phyloP scores from a whole-genome alignment of 306 rosid genomes.

The Glycine soja region DNA sequence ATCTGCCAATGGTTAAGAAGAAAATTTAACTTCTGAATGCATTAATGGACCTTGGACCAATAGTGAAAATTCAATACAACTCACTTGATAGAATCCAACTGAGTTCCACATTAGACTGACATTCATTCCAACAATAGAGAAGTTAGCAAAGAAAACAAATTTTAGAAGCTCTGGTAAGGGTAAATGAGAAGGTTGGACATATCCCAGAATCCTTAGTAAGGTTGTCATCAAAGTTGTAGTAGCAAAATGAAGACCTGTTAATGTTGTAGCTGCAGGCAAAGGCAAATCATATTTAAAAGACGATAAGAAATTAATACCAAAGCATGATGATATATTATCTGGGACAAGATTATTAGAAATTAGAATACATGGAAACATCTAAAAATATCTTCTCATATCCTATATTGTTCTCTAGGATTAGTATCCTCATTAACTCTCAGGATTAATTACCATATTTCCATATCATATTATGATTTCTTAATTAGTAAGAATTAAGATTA shows the following conservation, averaged over 20 bases:
- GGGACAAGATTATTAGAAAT: conserved; percentile 8
- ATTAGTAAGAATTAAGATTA: not conserved
- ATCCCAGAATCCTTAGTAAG: conserved; percentile 74
- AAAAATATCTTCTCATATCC: not conserved
- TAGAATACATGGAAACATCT: not conserved
- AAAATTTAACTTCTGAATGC: conserved; percentile 44
- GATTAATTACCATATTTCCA: not conserved
- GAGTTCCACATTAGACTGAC: conserved; percentile 97
- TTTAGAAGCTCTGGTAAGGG: conserved; percentile 82
- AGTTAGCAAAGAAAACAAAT: conserved; percentile 86
- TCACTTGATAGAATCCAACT: conserved; percentile 95
- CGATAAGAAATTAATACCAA: not conserved
- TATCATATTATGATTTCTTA: not conserved
- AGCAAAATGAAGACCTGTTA: conserved; percentile 85
- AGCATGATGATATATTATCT: not conserved
- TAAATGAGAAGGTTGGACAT: conserved; percentile 78
- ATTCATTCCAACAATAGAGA: conserved; percentile 93
- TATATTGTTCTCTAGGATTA: not conserved
- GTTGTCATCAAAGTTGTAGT: conserved; percentile 79
- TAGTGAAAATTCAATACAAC: conserved; percentile 41
- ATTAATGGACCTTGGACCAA: conserved; percentile 34
- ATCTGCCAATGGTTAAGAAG: conserved; percentile 59
- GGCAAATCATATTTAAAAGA: conserved; percentile 39
- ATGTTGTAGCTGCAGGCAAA: conserved; percentile 82
- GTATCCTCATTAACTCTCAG: not conserved